Base-by-base conservation (phyloP, 2,329 filamentous ascomycete genomes). In the Cadophora sp. region DNA sequence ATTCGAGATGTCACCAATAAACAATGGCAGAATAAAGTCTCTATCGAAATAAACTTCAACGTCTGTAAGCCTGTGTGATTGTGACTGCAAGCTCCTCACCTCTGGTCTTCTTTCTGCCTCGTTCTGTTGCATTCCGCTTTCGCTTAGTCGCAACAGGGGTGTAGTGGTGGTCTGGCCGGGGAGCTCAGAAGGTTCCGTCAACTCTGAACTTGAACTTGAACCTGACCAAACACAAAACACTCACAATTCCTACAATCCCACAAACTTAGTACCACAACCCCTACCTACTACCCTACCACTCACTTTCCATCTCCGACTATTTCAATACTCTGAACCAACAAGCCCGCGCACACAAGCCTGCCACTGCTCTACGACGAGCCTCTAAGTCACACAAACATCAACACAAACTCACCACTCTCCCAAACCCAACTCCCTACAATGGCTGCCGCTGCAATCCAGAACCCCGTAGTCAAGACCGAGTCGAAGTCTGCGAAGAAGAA, bases 401-500 rank as follows among this genome's bases (percentile, higher is more conserved):
- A 66, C 27, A 53, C 62, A 40, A 34, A 31, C 51, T 26, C 61
- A 22, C 16, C 16, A 11, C 26, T 34, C n/a, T 34, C 51, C 46
- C 62, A 61, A 62, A 61, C 62, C 58, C 24, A 51, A 27, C 31
- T 59, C 26, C n/a, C 19, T 65, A 77, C 74, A 72, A 92, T 94
- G 91, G 86, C 92, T 80, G 84, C 88, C 65, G 78, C 88, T 73
- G 80, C 86, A 71, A 84, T 87, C 75, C 86, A 88, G 79, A 91
- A 91, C 81, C 85, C 90, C 73, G 83, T 86, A 74, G 82, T 84
- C 72, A 84, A 85, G 76, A 79, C 85, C 74, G 87, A 91, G 73
- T 84, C 89, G 74, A 91, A 92, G 82, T 84, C 86, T 69, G 84
- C 87, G 71, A 88, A 86, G 82, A 91, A 90, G 85, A 92, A 92